Evolutionary conservation across 441 rosid species (phyloP), one percentile per base, ranked within the genome.

Genomic region (Hura crepitans): DNA sequence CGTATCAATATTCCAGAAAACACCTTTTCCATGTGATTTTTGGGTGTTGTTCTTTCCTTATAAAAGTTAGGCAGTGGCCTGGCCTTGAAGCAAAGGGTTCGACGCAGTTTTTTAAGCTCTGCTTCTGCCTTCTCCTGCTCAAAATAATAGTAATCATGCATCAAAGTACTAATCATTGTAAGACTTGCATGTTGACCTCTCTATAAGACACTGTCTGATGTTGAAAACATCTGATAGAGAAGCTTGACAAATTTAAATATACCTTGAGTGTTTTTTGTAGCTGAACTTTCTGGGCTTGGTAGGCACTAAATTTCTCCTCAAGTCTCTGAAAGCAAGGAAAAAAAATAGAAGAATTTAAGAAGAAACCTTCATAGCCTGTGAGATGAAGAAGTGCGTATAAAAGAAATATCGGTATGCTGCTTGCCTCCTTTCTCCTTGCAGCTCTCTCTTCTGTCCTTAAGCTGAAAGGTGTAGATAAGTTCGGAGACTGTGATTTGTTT

Each of bases 361-460:
- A 42, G 14, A 33, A 17, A n/a, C 11, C n/a, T 20, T n/a, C n/a
- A 7, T 14, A 22, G 57, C 25, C 8, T 14, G 18, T 20, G 6
- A 51, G 25, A 12, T 43, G 9, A 11, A 62, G 4, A 43, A 39
- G 5, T 57, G 33, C 14, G 7, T 2, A 4, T 70, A 1, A 3
- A 51, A 47, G 4, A 2, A 55, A 64, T n/a, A 15, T 42, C 54
- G 43, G 5, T 49, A 45, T 53, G 27, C 57, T 4, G 35, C 86
- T 79, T 82, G 76, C 94, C 89, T 85, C 81, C 74, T 87, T 87
- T 71, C 97, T 85, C 81, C 85, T 85, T 55, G 88, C 83, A 63
- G 97, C 90, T 83, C 97, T 83, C 73, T 91, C 97, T 84, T 89
- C 93, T 8, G 89, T 89, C 82, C 87, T 91, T 70, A 85, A 73